Evolutionary conservation across 2,329 filamentous ascomycete genomes (phyloP).

Genomic region (Fusarium tanahbumbuense): DNA sequence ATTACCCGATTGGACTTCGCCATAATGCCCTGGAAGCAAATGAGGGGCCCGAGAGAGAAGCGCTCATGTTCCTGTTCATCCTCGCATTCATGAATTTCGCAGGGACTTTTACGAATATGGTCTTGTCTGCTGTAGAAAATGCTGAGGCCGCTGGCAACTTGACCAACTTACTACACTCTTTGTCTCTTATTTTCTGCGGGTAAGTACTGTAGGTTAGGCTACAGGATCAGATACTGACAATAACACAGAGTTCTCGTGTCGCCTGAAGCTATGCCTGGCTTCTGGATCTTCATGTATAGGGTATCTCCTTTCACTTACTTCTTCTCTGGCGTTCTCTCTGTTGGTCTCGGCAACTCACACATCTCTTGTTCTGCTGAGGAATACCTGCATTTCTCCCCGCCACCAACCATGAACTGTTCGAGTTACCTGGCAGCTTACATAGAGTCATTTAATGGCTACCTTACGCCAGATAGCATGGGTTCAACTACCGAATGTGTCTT

Average conservation of each 20-base stretch:
- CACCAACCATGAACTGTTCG: slow-evolving; percentile 66
- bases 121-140: slow-evolving; percentile 72
- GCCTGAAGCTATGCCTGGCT: slow-evolving; percentile 66
- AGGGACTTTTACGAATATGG: slow-evolving; percentile 73
- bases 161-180: slow-evolving; percentile 72
- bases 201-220: neutral
- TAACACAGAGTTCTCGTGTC: slow-evolving; percentile 25
- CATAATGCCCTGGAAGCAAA: slow-evolving; percentile 64
- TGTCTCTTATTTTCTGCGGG: slow-evolving; percentile 61
- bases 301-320: slow-evolving; percentile 87
- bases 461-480: slow-evolving; percentile 62
- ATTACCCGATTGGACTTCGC: slow-evolving; percentile 76
- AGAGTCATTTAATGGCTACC: slow-evolving; percentile 60
- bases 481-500: slow-evolving; percentile 61
- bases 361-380: slow-evolving; percentile 78
- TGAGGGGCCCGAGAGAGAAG: slow-evolving; percentile 66
- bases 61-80: slow-evolving; percentile 73
- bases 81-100: slow-evolving; percentile 74
- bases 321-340: slow-evolving; percentile 76
- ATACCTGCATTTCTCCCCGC: slow-evolving; percentile 73
- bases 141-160: slow-evolving; percentile 75
- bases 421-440: slow-evolving; percentile 69
- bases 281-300: slow-evolving; percentile 66
- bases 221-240: neutral
- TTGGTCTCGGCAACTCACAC: slow-evolving; percentile 73